Conservation (phyloP, 2,329 filamentous ascomycete species). For the Endoconidiophora laricicola region DNA sequence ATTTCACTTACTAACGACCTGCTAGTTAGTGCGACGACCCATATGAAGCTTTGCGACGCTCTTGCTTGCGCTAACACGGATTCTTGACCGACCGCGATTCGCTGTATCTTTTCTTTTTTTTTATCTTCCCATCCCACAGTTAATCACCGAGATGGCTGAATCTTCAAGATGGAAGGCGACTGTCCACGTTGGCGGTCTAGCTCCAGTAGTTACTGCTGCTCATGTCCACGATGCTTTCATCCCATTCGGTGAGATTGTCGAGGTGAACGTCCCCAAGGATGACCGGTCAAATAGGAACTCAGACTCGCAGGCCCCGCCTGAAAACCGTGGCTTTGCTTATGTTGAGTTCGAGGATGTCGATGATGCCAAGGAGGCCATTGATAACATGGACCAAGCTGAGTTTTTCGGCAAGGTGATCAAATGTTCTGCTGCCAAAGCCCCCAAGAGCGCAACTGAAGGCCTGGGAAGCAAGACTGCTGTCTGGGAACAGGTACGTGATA, state of each 20-base stretch:
- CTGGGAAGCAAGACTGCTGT: conserved; percentile 85
- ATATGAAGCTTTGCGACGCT: background rate
- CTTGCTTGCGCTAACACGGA: background rate
- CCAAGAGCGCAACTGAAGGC: conserved; percentile 75
- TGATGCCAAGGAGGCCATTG: conserved; percentile 87
- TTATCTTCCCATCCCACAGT: background rate
- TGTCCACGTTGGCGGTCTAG: conserved; percentile 79
- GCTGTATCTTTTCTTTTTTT: background rate
- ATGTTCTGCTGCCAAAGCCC: conserved; percentile 78
- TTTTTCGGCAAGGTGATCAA: conserved; percentile 85
- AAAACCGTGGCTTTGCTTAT: conserved; percentile 89
- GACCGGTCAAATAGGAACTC: conserved; percentile 47
- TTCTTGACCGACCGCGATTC: background rate
- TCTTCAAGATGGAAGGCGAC: conserved; percentile 74
- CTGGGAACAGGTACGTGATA: conserved; percentile 69
- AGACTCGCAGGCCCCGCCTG: conserved; percentile 18
- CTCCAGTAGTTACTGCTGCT: conserved; percentile 56
- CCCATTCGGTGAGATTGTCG: conserved; percentile 88
- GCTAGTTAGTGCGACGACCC: background rate
- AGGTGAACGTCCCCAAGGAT: conserved; percentile 78
- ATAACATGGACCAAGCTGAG: conserved; percentile 98
- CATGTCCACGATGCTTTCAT: conserved; percentile 83
- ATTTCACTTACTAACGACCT: background rate
- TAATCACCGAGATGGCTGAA: conserved; percentile 51
- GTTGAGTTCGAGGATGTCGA: conserved; percentile 78